Evolutionary conservation across 1,284 basidiomycete genomes (phyloP), one percentile per base, ranked within the genome.

Genomic region (Rhodotorula sp.): DNA sequence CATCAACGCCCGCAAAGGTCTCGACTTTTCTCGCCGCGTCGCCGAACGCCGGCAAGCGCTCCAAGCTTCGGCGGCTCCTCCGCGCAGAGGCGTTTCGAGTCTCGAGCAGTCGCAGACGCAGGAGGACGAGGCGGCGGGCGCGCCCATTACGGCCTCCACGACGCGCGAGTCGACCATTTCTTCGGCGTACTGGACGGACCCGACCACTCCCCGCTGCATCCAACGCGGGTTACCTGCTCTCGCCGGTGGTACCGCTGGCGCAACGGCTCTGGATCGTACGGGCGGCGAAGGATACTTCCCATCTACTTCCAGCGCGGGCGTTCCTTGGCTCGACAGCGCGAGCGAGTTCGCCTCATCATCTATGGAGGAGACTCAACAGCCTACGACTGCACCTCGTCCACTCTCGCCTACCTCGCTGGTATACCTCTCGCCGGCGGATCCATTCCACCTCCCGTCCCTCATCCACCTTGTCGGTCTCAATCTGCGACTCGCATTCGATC

Each of bases 381-480:
- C 22, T 10, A 14, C n/a, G 22, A 4, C 24, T 51, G 20, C 18
- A 3, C 49, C 8, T n/a, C 22, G 49, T 22, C 49, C 49, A n/a
- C 12, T 22, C n/a, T 51, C 20, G 20, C 45, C 26, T 42, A 12
- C 37, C 24, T 45, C 44, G 30, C 30, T 65, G n/a, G n/a, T 62
- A 33, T 26, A 69, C 42, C 46, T 65, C n/a, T n/a, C 57, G 14
- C 44, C 66, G 0, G 24, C 30, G 1, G 70, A 75, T 29, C 70
- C 73, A 0, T 75, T 75, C 64, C 70, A 75, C 58, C 59, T 75
- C 12, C 73, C 73, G 15, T 62, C 66, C 7, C 61, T 75, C 24
- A 58, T 75, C 2, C 70, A 68, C 56, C 73, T 75, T 59, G 73
- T 75, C 29, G 73, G 73, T 1, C 68, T 75, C 65, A 75, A 75